phyloP scores from a whole-genome alignment of 345 rosid species.

The Cardamine chenopodiifolia region DNA sequence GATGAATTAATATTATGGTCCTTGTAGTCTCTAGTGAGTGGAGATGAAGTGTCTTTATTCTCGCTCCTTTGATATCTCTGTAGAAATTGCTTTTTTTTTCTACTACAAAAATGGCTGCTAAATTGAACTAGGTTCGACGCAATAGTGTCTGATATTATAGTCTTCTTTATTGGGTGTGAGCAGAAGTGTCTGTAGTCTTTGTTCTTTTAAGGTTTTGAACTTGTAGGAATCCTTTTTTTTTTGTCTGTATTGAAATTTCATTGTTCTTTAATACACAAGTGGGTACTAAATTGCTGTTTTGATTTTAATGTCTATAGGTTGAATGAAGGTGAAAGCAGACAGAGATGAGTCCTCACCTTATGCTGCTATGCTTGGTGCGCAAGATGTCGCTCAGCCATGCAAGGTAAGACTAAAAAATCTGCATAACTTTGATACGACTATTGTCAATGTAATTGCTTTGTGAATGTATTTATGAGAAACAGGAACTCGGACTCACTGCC shows the following conservation, averaged over 20 bases:
- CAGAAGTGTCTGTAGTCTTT: neutral
- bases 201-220: neutral
- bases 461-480: neutral
- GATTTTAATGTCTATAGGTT: slow-evolving; percentile 51
- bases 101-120: neutral
- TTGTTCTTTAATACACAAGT: neutral
- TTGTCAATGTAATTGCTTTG: neutral
- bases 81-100: neutral
- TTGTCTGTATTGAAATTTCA: neutral
- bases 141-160: neutral
- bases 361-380: slow-evolving; percentile 90
- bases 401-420: slow-evolving; percentile 45
- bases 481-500: slow-evolving; percentile 82
- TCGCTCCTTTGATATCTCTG: neutral
- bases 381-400: slow-evolving; percentile 75
- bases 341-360: slow-evolving; percentile 81
- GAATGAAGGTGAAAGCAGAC: slow-evolving; percentile 96
- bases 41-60: neutral
- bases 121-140: neutral
- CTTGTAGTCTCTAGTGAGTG: neutral
- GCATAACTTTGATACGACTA: neutral
- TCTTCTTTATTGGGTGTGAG: neutral
- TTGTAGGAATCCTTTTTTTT: neutral
- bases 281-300: neutral
- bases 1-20: neutral